phyloP scores from a whole-genome alignment of 495 filamentous ascomycete species.

The Hypoxylon fragiforme region DNA sequence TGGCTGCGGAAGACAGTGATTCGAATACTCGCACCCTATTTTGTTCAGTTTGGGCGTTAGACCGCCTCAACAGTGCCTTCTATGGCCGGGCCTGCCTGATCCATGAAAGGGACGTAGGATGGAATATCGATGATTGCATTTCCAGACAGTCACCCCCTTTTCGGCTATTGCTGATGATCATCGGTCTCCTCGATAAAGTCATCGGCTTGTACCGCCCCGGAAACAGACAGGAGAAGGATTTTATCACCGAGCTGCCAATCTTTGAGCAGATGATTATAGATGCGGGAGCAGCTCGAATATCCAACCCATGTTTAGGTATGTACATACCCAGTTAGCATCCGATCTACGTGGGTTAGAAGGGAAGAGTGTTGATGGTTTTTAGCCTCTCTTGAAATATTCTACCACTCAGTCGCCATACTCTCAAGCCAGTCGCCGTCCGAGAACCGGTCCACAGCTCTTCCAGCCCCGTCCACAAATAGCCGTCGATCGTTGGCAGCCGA shows the following conservation, averaged over 20 bases:
- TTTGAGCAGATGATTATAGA: slow-evolving; percentile 68
- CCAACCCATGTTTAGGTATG: slow-evolving; percentile 52
- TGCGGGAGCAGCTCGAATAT: slow-evolving; percentile 44
- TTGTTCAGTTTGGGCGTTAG: slow-evolving; percentile 69
- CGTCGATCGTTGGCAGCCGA: slow-evolving; percentile 67
- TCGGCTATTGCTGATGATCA: slow-evolving; percentile 50
- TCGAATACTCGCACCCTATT: slow-evolving; percentile 51
- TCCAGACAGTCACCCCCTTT: slow-evolving; percentile 46
- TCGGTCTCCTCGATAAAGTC: slow-evolving; percentile 62
- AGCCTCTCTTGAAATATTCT: slow-evolving; percentile 69
- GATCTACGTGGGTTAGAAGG: background rate
- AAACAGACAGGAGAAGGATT: slow-evolving; percentile 54
- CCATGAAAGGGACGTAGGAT: slow-evolving; percentile 64
- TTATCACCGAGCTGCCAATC: slow-evolving; percentile 58
- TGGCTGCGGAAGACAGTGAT: slow-evolving; percentile 42
- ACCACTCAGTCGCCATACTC: slow-evolving; percentile 70
- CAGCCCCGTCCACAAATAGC: slow-evolving; percentile 57
- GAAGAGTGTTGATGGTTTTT: slow-evolving; percentile 13
- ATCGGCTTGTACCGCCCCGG: slow-evolving; percentile 69
- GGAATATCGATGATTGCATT: slow-evolving; percentile 57
- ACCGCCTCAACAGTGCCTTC: slow-evolving; percentile 65
- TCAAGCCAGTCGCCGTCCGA: slow-evolving; percentile 44
- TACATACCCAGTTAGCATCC: slow-evolving; percentile 11
- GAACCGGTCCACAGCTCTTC: slow-evolving; percentile 49
- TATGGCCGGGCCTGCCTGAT: slow-evolving; percentile 67